Base-by-base conservation (phyloP, 2,329 filamentous ascomycete species). In the Aspergillaceae sp. region DNA sequence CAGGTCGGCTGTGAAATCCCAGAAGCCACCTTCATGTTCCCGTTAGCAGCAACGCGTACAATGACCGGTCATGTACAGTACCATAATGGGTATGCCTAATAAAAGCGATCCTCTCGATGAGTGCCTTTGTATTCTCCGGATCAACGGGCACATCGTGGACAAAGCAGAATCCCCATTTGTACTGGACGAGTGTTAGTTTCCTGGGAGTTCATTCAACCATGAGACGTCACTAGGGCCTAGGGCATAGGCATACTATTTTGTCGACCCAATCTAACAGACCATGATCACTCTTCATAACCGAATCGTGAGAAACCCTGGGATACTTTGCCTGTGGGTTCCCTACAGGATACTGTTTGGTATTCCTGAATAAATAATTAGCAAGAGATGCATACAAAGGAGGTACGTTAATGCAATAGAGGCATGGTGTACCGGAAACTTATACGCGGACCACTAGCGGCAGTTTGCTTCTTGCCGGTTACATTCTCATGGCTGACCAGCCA, bases 31-130 rank as follows among this genome's bases (percentile, higher is more conserved):
- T 55, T 45, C 26, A n/a, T 28, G 55, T 34, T 53, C 48, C 26
- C 5, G 6, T 43, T 43, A 52, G 41, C 33, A 28, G 27, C 7
- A 9, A 8, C 36, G 28, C n/a, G 30, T 32, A 9, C 8, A 33
- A 30, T 29, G 10, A 26, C 7, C 5, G 7, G 3, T 26, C 4
- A 35, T 7, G 4, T 19, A 35, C 26, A 37, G 69, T 80, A 71
- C 87, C 91, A 65, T 97, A 98, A 63, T 97, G 92, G 0, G 92
- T 98, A 50, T 84, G 76, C 11, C 90, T 80, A 57, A 97, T 90
- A 52, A 91, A 91, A 0, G 88, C 80, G 52, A 98, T 94, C 45
- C 82, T 80, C 59, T 87, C 78, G 2, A 97, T 73, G 1, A 96
- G 74, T n/a, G 71, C 63, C 65, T 91, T 68, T 0, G 90, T 96